A percentile compares a stretch with the other conserved stretches of the same genome.
phyloP scores from a whole-genome alignment of 441 rosid species.

The Erodium texanum region DNA sequence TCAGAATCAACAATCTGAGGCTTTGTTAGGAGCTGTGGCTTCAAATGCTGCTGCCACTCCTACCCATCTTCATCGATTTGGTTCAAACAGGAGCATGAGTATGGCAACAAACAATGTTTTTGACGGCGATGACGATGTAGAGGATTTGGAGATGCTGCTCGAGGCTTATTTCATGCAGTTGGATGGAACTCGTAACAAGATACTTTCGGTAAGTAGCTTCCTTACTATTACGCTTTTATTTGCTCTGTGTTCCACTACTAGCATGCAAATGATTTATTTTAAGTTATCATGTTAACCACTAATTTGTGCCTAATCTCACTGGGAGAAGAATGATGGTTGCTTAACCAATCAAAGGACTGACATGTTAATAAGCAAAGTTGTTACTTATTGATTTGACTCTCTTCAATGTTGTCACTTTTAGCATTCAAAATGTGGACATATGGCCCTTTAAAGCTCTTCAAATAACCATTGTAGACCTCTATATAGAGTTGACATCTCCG shows the following conservation, averaged over 20 bases:
- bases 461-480: background rate
- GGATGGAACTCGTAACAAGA: conserved; percentile 89
- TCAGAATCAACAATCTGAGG: conserved; percentile 75
- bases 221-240: background rate
- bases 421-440: no score
- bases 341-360: conserved; percentile 1
- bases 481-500: background rate
- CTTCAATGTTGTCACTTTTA: background rate
- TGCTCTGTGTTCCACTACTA: background rate
- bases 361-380: background rate
- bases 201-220: conserved; percentile 61
- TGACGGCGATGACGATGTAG: conserved; percentile 57
- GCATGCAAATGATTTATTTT: background rate
- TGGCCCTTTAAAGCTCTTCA: background rate
- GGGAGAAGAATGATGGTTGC: background rate
- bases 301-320: background rate
- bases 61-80: conserved; percentile 35
- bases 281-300: background rate
- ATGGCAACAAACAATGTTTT: conserved; percentile 37
- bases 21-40: conserved; percentile 36
- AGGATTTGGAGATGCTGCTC: conserved; percentile 88
- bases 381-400: background rate
- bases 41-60: conserved; percentile 29
- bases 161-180: conserved; percentile 95
- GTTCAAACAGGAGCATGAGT: conserved; percentile 65